These are phyloP conservation scores for Globisporangium spinosum DNA, from an alignment of 352 stramenopile genomes.

Conservation along the genomic window DNA sequence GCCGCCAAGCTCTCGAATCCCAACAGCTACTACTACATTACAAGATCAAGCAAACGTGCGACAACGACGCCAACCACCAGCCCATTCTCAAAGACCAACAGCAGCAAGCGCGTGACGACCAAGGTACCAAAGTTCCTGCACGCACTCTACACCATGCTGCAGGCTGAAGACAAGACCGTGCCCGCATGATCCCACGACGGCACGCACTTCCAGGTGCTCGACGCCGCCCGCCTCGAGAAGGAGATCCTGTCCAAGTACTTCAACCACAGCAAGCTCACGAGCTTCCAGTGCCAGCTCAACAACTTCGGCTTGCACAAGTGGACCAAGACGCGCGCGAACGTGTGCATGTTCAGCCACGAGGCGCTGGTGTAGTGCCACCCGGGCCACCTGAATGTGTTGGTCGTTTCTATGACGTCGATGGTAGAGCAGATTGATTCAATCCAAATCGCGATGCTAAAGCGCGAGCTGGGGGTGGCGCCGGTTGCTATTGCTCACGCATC, in stretches of 20 bases:
- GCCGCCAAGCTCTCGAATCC: background rate
- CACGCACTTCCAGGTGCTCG: conserved; percentile 65
- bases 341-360: conserved; percentile 79
- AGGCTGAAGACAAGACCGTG: conserved; percentile 63
- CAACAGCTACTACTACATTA: background rate
- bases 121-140: conserved; percentile 74
- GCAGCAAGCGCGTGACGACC: background rate
- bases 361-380: conserved; percentile 57
- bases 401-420: background rate
- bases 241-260: conserved; percentile 91
- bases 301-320: conserved; percentile 93
- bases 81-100: background rate
- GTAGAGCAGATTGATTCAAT: background rate
- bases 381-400: background rate
- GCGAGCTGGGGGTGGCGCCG: too few relatives aligned
- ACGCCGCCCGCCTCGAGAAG: conserved; percentile 54
- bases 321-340: conserved; percentile 80
- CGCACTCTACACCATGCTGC: conserved; percentile 76
- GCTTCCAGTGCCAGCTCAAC: conserved; percentile 92
- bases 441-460: too few relatives aligned
- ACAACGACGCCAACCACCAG: background rate
- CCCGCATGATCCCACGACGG: conserved; percentile 70
- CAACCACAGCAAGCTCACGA: conserved; percentile 92
- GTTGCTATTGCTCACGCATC: too few relatives aligned
- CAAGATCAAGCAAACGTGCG: background rate